phyloP scores from a whole-genome alignment of 805 yeast species.

The Schwanniomyces pseudopolymorphus region DNA sequence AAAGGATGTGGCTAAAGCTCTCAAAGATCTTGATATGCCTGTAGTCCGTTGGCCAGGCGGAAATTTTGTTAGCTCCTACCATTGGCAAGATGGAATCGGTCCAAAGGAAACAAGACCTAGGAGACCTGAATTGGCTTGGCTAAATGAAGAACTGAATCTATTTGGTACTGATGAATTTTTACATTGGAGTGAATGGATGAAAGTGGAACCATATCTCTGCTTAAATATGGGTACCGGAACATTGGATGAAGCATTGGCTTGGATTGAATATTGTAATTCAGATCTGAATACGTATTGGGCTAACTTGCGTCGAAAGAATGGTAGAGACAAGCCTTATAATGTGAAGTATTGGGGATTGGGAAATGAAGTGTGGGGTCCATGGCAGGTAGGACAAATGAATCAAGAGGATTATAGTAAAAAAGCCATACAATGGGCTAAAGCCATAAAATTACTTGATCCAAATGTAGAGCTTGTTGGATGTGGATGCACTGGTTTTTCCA shows the following conservation, averaged over 20 bases:
- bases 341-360: constrained; percentile 38
- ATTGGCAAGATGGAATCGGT: constrained; percentile 34
- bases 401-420: constrained; percentile 24
- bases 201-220: constrained; percentile 30
- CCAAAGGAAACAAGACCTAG: constrained; percentile 26
- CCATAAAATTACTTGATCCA: constrained; percentile 28
- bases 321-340: constrained; percentile 30
- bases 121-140: constrained; percentile 35
- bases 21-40: constrained; percentile 29
- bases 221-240: constrained; percentile 38
- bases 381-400: constrained; percentile 34
- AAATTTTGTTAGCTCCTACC: constrained; percentile 32
- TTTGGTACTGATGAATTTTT: constrained; percentile 37
- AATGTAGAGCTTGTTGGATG: constrained; percentile 24
- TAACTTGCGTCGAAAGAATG: constrained; percentile 29
- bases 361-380: constrained; percentile 35
- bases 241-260: constrained; percentile 31
- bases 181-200: constrained; percentile 29
- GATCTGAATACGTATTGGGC: constrained; percentile 31
- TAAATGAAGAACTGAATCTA: constrained; percentile 26
- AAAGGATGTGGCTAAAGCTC: constrained; percentile 26
- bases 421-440: constrained; percentile 35
- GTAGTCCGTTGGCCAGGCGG: constrained; percentile 38
- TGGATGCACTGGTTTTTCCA: constrained; percentile 26
- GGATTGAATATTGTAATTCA: constrained; percentile 35